Percentiles rank a stretch among this genome's conserved stretches.
These are phyloP conservation scores for Hericium rajendrae DNA, from an alignment of 768 basidiomycete genomes.

Conservation along the genomic window DNA sequence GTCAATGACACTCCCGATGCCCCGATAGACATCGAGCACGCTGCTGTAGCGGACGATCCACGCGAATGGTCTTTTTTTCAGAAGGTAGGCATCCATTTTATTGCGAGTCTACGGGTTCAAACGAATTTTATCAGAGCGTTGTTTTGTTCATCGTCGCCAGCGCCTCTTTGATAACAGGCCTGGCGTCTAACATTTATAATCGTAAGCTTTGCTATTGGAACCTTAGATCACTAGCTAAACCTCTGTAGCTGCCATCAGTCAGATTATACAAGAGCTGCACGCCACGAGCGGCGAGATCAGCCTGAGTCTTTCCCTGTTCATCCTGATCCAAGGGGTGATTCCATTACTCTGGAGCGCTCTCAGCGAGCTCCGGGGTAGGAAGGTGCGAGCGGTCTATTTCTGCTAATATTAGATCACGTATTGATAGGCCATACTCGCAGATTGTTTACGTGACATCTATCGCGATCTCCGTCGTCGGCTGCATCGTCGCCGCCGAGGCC, in stretches of 20 bases:
- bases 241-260: conserved; percentile 46
- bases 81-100: conserved; percentile 33
- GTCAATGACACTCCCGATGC: neutral
- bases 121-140: conserved; percentile 25
- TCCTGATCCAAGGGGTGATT: conserved; percentile 56
- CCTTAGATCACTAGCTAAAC: neutral
- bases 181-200: conserved; percentile 54
- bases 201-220: conserved; percentile 30
- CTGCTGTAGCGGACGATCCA: conserved; percentile 49
- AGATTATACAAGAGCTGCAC: conserved; percentile 49
- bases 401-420: neutral
- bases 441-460: conserved; percentile 46
- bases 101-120: neutral
- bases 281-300: conserved; percentile 57
- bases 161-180: conserved; percentile 49
- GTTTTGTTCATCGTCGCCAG: conserved; percentile 38
- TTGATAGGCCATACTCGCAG: conserved; percentile 18
- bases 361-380: conserved; percentile 70
- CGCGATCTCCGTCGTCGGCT: conserved; percentile 43
- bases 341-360: conserved; percentile 62
- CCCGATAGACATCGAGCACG: conserved; percentile 38
- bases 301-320: conserved; percentile 61
- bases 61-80: conserved; percentile 44
- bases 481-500: conserved; percentile 47
- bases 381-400: conserved; percentile 26